Evolutionary conservation across 345 rosid genomes (phyloP).

Genomic region (Rhizophora apiculata): DNA sequence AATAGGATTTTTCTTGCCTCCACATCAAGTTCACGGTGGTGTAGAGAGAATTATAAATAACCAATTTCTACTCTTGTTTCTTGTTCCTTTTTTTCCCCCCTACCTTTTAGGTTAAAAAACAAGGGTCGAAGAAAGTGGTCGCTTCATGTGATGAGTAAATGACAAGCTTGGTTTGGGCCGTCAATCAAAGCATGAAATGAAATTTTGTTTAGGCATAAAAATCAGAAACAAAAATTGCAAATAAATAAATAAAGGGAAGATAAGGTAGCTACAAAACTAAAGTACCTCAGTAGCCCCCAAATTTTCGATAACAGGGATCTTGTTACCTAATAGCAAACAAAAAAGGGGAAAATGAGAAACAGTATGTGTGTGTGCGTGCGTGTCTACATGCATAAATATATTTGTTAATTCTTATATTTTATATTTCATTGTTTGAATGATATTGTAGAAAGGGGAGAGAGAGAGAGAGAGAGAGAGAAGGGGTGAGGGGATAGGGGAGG

Average conservation of each 20-base stretch:
- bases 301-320: conserved; percentile 95
- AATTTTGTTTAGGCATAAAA: too few species aligned
- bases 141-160: neutral
- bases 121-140: neutral
- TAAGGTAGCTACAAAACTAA: neutral
- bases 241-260: neutral
- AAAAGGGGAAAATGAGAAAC: neutral
- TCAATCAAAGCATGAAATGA: neutral
- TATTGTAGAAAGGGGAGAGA: neutral
- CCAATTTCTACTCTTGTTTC: too few species aligned
- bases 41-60: too few species aligned
- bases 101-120: neutral
- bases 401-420: too few species aligned
- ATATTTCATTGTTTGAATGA: too few species aligned
- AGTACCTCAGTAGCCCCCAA: conserved; percentile 97
- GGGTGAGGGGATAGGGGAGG: conserved; percentile 22
- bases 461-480: neutral
- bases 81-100: too few species aligned
- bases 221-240: too few species aligned
- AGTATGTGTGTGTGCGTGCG: too few species aligned
- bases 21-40: too few species aligned
- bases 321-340: conserved; percentile 51
- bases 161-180: neutral
- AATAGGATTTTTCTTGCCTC: too few species aligned
- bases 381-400: too few species aligned